Evolutionary conservation across 148 eudicot species (phyloP), one percentile per base, ranked within the genome.

Genomic region (Pharnaceum exiguum): DNA sequence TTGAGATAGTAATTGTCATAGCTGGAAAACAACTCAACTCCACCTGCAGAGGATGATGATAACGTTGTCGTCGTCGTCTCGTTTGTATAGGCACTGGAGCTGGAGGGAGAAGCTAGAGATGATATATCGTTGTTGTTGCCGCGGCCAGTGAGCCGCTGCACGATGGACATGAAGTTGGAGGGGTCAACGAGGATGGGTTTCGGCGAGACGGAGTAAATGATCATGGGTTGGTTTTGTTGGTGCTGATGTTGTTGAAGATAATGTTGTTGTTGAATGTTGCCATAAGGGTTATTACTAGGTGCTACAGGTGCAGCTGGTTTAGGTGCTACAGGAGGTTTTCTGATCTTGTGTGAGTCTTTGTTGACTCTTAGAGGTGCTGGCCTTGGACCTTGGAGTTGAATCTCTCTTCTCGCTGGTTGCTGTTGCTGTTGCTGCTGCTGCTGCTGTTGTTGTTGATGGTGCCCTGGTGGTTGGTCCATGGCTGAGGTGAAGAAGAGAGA

Each of bases 181-280:
- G 66, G 69, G 37, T 81, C 82, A 18, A 84, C 79, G 73, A 73
- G 72, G 53, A 75, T 73, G 32, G 84, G 82, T 67, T 80, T 88
- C 0, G 96, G 96, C 0, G 96, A 85, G 22, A 85, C 82, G 5
- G 77, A 76, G 84, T 82, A 88, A 69, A 88, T 88, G 3, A 88
- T 80, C 4, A 88, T 72, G 13, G 96, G 82, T 45, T 87, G 82
- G 30, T 65, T 65, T 0, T 36, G 62, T 12, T 5, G 37, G 21
- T 15, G 36, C 66, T 9, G 15, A n/a, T 6, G 33, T 16, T 0
- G 26, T n/a, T n/a, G n/a, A n/a, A n/a, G n/a, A n/a, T n/a, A n/a
- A n/a, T n/a, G n/a, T n/a, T n/a, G n/a, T n/a, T n/a, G n/a, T n/a
- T n/a, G n/a, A n/a, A n/a, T n/a, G n/a, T n/a, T n/a, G n/a, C n/a